A percentile compares a stretch with the other conserved stretches of the same genome.
Evolutionary conservation across 1,284 basidiomycete genomes (phyloP).

Genomic region (Heliocybe sulcata): DNA sequence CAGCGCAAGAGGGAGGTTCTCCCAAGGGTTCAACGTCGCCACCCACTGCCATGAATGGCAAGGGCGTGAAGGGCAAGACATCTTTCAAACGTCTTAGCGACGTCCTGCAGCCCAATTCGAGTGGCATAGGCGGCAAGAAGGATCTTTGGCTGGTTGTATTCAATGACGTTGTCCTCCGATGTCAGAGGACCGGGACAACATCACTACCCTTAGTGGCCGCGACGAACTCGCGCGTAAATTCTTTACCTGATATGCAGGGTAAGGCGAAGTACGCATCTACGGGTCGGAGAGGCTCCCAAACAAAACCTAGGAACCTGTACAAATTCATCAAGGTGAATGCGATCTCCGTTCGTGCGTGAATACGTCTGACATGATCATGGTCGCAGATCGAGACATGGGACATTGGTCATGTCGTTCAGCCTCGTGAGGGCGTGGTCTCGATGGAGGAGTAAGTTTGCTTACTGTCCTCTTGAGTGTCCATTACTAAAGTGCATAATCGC

Average conservation of each 20-base stretch:
- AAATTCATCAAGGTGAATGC: slow-evolving; percentile 71
- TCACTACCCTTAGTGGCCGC: slow-evolving; percentile 76
- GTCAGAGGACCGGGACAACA: slow-evolving; percentile 87
- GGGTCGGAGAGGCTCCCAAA: slow-evolving; percentile 62
- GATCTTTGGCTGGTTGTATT: slow-evolving; percentile 94
- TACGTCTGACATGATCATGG: slow-evolving; percentile 6
- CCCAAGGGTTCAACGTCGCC: slow-evolving; percentile 44
- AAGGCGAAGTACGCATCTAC: slow-evolving; percentile 77
- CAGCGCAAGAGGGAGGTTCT: slow-evolving; percentile 5
- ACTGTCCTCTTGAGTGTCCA: slow-evolving; percentile 1
- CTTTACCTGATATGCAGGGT: slow-evolving; percentile 71
- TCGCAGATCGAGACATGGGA: slow-evolving; percentile 81
- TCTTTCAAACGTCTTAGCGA: slow-evolving; percentile 84
- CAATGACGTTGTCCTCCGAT: slow-evolving; percentile 91
- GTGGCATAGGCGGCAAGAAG: slow-evolving; percentile 64
- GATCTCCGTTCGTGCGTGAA: slow-evolving; percentile 4
- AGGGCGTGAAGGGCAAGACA: slow-evolving; percentile 67
- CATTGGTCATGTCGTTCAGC: slow-evolving; percentile 68
- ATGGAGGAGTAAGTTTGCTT: slow-evolving; percentile 78
- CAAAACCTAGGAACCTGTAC: slow-evolving; percentile 85
- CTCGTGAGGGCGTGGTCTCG: slow-evolving; percentile 66
- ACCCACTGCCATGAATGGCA: slow-evolving; percentile 35
- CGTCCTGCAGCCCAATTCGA: slow-evolving; percentile 47
- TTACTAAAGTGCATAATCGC: slow-evolving; percentile 11
- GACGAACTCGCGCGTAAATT: slow-evolving; percentile 61